phyloP scores from a whole-genome alignment of 441 rosid genomes.

The Lepidium campestre region DNA sequence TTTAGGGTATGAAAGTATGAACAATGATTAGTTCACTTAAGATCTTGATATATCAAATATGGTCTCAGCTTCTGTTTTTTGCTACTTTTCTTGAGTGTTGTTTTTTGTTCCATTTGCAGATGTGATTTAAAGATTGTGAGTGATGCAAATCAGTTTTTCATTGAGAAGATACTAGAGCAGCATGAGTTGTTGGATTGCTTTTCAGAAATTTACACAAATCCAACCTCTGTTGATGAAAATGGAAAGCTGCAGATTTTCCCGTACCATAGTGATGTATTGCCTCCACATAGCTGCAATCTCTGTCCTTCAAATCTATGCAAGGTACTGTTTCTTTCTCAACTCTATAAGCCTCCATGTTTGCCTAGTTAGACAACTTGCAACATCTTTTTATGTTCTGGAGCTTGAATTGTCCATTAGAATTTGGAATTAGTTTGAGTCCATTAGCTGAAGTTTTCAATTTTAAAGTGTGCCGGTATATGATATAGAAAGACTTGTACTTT shows the following conservation, averaged over 20 bases:
- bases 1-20: conserved; percentile 42
- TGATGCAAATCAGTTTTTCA: conserved; percentile 78
- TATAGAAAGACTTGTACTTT: background rate
- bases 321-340: conserved; percentile 31
- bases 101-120: conserved; percentile 32
- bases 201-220: conserved; percentile 64
- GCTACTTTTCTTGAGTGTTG: conserved; percentile 1
- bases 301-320: conserved; percentile 82
- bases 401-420: background rate
- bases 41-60: background rate
- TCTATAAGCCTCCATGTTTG: background rate
- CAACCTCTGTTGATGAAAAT: conserved; percentile 37
- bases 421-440: background rate
- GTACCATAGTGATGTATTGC: conserved; percentile 36
- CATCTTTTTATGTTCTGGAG: background rate
- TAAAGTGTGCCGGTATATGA: background rate
- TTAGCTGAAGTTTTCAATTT: background rate
- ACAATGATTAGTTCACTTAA: background rate
- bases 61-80: background rate
- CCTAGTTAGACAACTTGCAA: background rate
- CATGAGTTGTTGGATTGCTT: conserved; percentile 59
- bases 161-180: conserved; percentile 68
- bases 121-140: conserved; percentile 78
- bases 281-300: conserved; percentile 55
- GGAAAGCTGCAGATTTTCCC: conserved; percentile 62